Percentiles rank a stretch among this genome's conserved stretches.
phyloP scores from a whole-genome alignment of 176 grass and related monocot genomes.

The Eleusine coracana region DNA sequence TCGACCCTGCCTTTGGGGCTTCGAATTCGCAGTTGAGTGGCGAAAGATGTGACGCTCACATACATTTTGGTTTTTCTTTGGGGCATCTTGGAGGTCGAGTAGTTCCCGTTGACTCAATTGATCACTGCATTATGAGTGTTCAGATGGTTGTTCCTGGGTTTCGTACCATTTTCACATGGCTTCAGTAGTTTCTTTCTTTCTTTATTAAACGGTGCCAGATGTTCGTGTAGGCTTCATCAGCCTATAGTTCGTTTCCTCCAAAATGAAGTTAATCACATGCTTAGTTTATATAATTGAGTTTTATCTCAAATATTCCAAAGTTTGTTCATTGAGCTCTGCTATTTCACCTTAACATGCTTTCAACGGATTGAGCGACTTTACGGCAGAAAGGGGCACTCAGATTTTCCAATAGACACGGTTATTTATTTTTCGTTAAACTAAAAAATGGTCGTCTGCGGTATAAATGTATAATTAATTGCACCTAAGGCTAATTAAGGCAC shows the following conservation, averaged over 20 bases:
- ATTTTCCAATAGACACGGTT: background rate
- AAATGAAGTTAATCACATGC: background rate
- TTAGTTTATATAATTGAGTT: no score
- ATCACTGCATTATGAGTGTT: background rate
- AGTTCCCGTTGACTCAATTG: background rate
- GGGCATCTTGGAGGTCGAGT: background rate
- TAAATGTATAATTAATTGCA: background rate
- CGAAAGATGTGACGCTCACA: background rate
- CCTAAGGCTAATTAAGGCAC: constrained; percentile 30
- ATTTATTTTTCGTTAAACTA: background rate
- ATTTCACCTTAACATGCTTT: background rate
- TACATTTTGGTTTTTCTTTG: background rate
- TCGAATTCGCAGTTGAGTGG: background rate
- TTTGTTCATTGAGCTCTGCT: background rate
- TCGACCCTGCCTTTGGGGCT: background rate
- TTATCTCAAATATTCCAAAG: background rate
- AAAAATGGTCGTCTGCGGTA: background rate
- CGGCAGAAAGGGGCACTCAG: background rate
- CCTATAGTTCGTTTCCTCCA: background rate
- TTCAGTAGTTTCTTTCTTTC: background rate
- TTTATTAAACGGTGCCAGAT: no score
- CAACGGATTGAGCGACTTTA: background rate
- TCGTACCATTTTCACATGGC: background rate
- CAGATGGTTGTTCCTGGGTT: background rate
- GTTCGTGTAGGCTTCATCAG: background rate